Conservation (phyloP, 306 rosid species). For the Argentina anserina region DNA sequence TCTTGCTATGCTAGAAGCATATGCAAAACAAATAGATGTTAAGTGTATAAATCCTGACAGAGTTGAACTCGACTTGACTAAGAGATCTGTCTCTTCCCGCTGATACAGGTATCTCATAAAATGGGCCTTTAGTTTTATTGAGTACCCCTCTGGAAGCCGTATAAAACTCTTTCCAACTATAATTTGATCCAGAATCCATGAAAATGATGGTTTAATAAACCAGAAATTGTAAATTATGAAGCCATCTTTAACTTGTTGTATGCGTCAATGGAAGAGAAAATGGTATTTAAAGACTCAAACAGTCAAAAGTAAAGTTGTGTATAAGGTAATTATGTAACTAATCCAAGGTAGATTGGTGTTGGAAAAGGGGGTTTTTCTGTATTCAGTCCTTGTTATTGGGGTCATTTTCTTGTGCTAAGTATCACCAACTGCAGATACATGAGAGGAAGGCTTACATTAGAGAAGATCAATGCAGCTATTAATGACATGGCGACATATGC, state of each 20-base stretch:
- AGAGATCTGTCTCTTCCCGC: neutral
- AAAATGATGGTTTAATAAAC: neutral
- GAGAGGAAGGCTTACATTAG: constrained; percentile 94
- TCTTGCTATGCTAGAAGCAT: neutral
- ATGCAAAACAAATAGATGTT: neutral
- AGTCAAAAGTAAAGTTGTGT: neutral
- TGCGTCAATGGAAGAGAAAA: neutral
- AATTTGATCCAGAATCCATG: neutral
- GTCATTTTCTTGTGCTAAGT: neutral
- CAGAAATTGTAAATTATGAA: neutral
- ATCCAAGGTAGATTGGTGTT: neutral
- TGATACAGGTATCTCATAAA: neutral
- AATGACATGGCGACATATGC: constrained; percentile 82
- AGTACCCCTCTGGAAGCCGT: too few relatives aligned
- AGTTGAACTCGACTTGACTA: neutral
- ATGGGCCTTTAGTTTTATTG: neutral
- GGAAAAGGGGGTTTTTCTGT: neutral
- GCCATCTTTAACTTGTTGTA: neutral
- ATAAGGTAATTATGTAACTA: neutral
- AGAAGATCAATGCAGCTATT: constrained; percentile 81
- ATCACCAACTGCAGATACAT: constrained; percentile 56
- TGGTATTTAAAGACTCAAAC: neutral
- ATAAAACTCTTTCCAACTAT: neutral
- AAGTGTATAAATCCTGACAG: neutral
- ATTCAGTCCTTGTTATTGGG: neutral